Evolutionary conservation across 306 rosid genomes (phyloP).

Genomic region (Sindora glabra): DNA sequence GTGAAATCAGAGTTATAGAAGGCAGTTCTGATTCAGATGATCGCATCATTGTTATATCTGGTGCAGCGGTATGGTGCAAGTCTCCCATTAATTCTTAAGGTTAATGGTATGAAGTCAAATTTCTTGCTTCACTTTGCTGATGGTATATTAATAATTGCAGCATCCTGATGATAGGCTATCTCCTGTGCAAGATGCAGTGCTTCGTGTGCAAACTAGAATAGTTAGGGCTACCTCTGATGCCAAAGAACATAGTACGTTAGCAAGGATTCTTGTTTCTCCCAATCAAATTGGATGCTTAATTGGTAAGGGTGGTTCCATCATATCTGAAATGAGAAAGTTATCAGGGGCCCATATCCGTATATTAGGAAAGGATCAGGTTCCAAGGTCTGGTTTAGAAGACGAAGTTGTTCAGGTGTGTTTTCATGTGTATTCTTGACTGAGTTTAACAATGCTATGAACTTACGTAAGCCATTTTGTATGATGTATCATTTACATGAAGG

Average conservation of each 20-base stretch:
- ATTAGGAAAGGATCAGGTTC: constrained; percentile 77
- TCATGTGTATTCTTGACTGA: background rate
- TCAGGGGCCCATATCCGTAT: constrained; percentile 85
- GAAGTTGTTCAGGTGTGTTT: constrained; percentile 80
- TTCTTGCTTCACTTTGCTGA: constrained; percentile 21
- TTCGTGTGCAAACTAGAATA: constrained; percentile 76
- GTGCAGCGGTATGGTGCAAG: constrained; percentile 66
- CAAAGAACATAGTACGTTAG: constrained; percentile 56
- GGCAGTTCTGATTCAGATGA: constrained; percentile 53
- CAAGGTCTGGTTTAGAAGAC: constrained; percentile 75
- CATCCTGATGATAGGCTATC: constrained; percentile 93
- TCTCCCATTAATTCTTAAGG: constrained; percentile 8
- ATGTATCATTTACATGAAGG: background rate
- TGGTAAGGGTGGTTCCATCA: constrained; percentile 89
- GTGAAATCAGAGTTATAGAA: constrained; percentile 83
- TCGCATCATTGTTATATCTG: constrained; percentile 64
- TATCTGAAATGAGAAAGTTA: constrained; percentile 89
- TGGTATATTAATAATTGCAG: constrained; percentile 45
- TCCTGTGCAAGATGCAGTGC: constrained; percentile 89
- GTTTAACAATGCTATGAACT: background rate
- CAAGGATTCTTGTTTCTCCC: constrained; percentile 81
- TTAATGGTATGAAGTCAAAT: constrained; percentile 2
- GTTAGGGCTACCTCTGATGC: constrained; percentile 59
- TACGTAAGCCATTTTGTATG: constrained; percentile 6
- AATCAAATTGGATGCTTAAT: constrained; percentile 91